A percentile compares a stretch with the other conserved stretches of the same genome.
phyloP scores from a whole-genome alignment of 2,329 filamentous ascomycete species.

The Saccharata proteae region DNA sequence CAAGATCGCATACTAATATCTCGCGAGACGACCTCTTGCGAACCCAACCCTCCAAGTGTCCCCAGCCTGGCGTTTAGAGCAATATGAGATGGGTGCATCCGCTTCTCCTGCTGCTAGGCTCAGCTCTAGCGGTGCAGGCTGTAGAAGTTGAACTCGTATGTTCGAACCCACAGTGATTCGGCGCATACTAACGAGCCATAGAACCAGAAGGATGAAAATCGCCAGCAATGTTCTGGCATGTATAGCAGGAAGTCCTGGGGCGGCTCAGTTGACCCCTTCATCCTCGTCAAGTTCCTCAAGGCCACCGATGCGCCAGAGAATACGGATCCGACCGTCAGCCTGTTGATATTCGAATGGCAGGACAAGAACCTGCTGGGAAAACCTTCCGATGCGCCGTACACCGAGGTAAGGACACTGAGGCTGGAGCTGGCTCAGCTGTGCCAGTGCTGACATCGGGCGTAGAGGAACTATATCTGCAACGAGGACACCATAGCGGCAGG shows the following conservation, averaged over 20 bases:
- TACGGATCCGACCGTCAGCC: conserved; percentile 63
- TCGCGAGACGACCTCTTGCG: too few relatives aligned
- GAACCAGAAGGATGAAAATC: conserved; percentile 57
- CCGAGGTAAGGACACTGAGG: conserved; percentile 15
- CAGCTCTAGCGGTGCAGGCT: conserved; percentile 20
- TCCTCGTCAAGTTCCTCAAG: conserved; percentile 66
- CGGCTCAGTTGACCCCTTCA: conserved; percentile 77
- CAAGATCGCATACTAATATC: too few relatives aligned
- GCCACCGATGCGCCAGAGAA: conserved; percentile 28
- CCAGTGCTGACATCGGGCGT: conserved; percentile 14
- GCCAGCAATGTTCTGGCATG: conserved; percentile 85
- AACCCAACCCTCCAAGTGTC: too few relatives aligned
- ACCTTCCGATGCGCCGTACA: conserved; percentile 24
- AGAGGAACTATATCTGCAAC: conserved; percentile 66
- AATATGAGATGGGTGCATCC: conserved; percentile 25
- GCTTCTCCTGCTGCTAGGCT: conserved; percentile 21
- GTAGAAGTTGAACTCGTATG: conserved; percentile 25
- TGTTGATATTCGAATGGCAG: conserved; percentile 90
- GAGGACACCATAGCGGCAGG: conserved; percentile 54
- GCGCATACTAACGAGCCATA: conserved; percentile 23
- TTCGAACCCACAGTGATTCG: conserved; percentile 4
- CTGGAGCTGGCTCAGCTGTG: conserved; percentile 14
- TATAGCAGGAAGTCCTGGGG: conserved; percentile 86
- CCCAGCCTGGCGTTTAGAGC: conserved; percentile 9
- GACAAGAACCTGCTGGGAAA: conserved; percentile 72